Evolutionary conservation across 495 filamentous ascomycete species (phyloP), one percentile per base, ranked within the genome.

Genomic region (Neurospora sp.): DNA sequence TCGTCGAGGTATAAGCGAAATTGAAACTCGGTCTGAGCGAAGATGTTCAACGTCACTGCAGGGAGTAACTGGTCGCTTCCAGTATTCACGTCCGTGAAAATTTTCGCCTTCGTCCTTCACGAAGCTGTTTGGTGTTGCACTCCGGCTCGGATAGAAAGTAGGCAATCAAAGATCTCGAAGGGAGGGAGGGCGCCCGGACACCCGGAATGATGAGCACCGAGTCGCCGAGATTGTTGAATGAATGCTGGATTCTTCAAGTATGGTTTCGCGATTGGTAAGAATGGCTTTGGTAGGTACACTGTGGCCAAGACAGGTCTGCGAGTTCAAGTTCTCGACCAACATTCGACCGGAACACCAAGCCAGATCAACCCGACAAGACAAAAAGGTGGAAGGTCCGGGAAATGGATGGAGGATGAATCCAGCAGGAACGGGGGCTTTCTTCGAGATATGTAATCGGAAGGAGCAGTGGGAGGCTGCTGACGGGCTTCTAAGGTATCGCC

Each of bases 11-110:
- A 27, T 80, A 81, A 81, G 79, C 79, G 79, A 81, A 71, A 81
- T 81, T 78, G 75, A 74, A 76, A 59, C 31, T 35, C 23, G 70
- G 44, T 76, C 71, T 66, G 54, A 66, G 54, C 54, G 54, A 66
- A 9, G 54, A 66, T 37, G 54, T 1, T 66, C 70, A 75, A 73
- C 76, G 72, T 74, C 76, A 66, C 48, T 59, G 72, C 76, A 78
- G 73, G 75, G 77, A 74, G 74, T 72, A 35, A 54, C 6, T 66
- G 54, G 54, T 71, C 54, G 73, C 70, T 77, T 75, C 75, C 71
- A 79, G 75, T 73, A 71, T 73, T 79, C 77, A 77, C 75, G 73
- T 72, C 74, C 46, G 77, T 74, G 72, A 77, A 83, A 82, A 82
- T 73, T 81, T 81, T 74, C 72, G 18, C 42, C 62, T 42, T 73